phyloP scores from a whole-genome alignment of 169 alveolate genomes.

The Cystoisospora suis region DNA sequence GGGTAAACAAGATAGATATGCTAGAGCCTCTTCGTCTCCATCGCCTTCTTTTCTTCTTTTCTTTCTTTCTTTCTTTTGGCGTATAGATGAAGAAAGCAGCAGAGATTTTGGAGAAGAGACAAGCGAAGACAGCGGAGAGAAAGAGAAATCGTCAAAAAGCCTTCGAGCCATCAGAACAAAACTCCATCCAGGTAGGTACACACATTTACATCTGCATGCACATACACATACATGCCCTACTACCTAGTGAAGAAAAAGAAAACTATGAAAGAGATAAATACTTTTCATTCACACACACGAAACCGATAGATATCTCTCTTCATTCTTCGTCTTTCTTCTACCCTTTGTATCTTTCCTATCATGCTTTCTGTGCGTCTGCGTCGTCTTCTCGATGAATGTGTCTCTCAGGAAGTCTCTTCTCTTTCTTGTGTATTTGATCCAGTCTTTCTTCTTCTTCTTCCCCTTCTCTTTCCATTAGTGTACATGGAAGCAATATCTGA shows the following conservation, averaged over 20 bases:
- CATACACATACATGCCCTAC: background rate
- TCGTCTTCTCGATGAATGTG: background rate
- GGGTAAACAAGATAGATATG: too few species aligned
- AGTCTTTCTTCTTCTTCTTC: too few species aligned
- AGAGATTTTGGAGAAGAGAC: constrained; percentile 16
- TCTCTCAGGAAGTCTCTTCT: background rate
- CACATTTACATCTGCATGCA: background rate
- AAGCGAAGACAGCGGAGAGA: background rate
- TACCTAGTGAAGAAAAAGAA: background rate
- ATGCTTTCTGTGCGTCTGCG: background rate
- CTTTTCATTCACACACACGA: background rate
- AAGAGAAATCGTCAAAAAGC: background rate
- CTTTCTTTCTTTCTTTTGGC: background rate
- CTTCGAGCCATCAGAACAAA: constrained; percentile 27
- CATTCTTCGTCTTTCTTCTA: background rate
- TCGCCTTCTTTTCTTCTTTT: background rate
- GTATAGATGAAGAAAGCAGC: constrained; percentile 14
- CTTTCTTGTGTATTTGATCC: too few species aligned
- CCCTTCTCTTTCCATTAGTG: too few species aligned
- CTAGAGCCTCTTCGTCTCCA: background rate
- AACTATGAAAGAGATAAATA: background rate
- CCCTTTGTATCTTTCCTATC: background rate
- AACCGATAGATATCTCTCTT: background rate
- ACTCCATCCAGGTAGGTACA: background rate
- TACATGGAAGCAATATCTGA: too few species aligned